phyloP scores from a whole-genome alignment of 1,284 basidiomycete species.

The Ganoderma lucidum region DNA sequence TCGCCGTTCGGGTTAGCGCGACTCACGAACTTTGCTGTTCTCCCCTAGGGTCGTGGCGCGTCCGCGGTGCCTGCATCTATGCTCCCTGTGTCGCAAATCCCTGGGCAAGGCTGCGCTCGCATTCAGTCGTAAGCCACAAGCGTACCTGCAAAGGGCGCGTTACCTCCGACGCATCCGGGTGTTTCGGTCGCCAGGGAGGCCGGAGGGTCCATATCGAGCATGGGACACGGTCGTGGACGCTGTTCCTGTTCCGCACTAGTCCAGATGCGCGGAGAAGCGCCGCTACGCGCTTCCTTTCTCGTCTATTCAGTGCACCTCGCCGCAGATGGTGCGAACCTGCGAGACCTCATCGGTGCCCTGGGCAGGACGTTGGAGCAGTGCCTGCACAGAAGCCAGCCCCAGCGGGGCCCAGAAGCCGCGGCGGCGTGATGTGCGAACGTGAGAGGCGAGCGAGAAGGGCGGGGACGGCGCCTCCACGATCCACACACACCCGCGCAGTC shows the following conservation, averaged over 20 bases:
- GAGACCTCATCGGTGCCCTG: neutral
- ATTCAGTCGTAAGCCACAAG: neutral
- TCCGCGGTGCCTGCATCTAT: neutral
- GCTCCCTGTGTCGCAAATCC: neutral
- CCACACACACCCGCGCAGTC: conserved; percentile 14
- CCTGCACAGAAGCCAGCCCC: neutral
- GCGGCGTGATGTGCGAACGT: conserved; percentile 13
- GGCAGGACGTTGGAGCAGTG: neutral
- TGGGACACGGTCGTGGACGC: conserved; percentile 28
- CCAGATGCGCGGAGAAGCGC: conserved; percentile 25
- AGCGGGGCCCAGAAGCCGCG: conserved; percentile 6
- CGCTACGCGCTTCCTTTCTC: conserved; percentile 29
- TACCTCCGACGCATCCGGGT: conserved; percentile 14
- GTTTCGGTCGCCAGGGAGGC: conserved; percentile 25
- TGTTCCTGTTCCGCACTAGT: conserved; percentile 30
- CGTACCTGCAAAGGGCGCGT: neutral
- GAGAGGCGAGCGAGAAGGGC: neutral
- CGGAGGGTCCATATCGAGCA: conserved; percentile 28
- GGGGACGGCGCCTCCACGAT: conserved; percentile 14
- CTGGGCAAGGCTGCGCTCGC: neutral
- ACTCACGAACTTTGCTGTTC: neutral
- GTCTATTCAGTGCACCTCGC: conserved; percentile 28
- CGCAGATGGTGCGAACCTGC: conserved; percentile 24
- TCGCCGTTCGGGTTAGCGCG: conserved; percentile 7
- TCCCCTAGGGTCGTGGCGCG: conserved; percentile 5